Evolutionary conservation across 2,329 filamentous ascomycete species (phyloP).

Genomic region (Colletotrichum sp.): DNA sequence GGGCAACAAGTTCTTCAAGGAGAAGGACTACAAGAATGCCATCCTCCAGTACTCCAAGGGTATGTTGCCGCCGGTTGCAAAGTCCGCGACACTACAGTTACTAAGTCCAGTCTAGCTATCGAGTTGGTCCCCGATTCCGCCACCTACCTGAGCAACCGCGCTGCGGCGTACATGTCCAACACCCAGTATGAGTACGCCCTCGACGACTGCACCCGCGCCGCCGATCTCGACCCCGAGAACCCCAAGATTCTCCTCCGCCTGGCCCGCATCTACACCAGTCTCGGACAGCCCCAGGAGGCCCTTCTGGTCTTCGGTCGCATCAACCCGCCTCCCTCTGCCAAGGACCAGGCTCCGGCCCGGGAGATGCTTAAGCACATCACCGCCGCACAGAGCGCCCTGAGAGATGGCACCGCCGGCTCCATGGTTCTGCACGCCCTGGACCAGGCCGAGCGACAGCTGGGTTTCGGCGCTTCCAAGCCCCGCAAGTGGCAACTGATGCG

Average conservation of each 20-base stretch:
- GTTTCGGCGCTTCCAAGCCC: slow-evolving; percentile 76
- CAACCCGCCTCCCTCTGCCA: slow-evolving; percentile 78
- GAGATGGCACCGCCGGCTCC: slow-evolving; percentile 78
- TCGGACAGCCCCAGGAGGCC: slow-evolving; percentile 88
- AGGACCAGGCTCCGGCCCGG: slow-evolving; percentile 82
- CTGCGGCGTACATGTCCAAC: slow-evolving; percentile 91
- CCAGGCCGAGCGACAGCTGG: slow-evolving; percentile 83
- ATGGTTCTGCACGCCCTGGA: slow-evolving; percentile 94
- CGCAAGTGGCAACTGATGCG: slow-evolving; percentile 94
- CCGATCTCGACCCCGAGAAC: slow-evolving; percentile 84
- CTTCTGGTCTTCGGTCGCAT: slow-evolving; percentile 83
- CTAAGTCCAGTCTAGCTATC: slow-evolving; percentile 68
- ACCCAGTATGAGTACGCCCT: slow-evolving; percentile 80
- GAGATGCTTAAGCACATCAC: slow-evolving; percentile 84
- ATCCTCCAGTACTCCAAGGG: slow-evolving; percentile 96
- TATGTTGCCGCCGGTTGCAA: slow-evolving; percentile 42
- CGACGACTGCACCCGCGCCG: slow-evolving; percentile 83
- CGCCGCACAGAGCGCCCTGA: slow-evolving; percentile 79
- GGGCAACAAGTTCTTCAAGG: slow-evolving; percentile 97
- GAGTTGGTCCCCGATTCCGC: slow-evolving; percentile 84
- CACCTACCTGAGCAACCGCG: slow-evolving; percentile 93
- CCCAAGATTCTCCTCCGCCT: slow-evolving; percentile 87
- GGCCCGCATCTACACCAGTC: slow-evolving; percentile 85
- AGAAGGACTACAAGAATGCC: slow-evolving; percentile 84
- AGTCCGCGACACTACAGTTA: not conserved